Evolutionary conservation across 2,329 filamentous ascomycete genomes (phyloP).

Genomic region (Cadophora sp.): DNA sequence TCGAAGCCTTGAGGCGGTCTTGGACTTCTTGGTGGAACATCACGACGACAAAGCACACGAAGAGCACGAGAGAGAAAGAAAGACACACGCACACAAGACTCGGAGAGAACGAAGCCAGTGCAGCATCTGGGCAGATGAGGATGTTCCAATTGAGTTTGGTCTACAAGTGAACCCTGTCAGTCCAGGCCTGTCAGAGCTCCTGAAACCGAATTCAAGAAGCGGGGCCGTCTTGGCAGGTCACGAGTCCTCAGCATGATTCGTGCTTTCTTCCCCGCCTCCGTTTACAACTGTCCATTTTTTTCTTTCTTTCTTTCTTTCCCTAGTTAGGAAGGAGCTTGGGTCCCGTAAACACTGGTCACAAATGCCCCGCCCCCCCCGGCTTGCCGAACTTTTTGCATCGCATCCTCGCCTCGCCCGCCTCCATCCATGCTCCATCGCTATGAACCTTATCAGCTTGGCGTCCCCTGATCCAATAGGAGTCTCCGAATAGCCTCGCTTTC

Average conservation of each 20-base stretch:
- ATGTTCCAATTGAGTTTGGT: constrained; percentile 2
- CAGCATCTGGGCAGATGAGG: background rate
- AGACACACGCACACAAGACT: background rate
- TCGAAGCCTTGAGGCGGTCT: background rate
- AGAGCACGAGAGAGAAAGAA: background rate
- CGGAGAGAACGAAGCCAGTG: background rate
- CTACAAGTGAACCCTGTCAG: background rate
- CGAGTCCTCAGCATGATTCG: background rate
- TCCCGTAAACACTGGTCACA: constrained; percentile 6
- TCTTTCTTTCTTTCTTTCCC: too few relatives aligned
- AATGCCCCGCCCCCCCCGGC: background rate
- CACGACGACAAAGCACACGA: background rate
- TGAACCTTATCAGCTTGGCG: constrained; percentile 11
- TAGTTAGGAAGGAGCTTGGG: constrained; percentile 6
- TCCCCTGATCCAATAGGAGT: background rate
- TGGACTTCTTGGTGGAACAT: background rate
- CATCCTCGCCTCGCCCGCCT: too few relatives aligned
- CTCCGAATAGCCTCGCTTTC: background rate
- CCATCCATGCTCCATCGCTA: background rate
- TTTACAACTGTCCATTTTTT: too few relatives aligned
- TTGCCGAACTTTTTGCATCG: background rate
- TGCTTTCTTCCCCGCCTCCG: background rate
- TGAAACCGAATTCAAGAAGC: background rate
- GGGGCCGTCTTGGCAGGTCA: constrained; percentile 9
- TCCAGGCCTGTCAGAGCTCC: background rate